These are phyloP conservation scores for Torulaspora franciscae DNA, from an alignment of 805 yeast genomes.

Conservation along the genomic window DNA sequence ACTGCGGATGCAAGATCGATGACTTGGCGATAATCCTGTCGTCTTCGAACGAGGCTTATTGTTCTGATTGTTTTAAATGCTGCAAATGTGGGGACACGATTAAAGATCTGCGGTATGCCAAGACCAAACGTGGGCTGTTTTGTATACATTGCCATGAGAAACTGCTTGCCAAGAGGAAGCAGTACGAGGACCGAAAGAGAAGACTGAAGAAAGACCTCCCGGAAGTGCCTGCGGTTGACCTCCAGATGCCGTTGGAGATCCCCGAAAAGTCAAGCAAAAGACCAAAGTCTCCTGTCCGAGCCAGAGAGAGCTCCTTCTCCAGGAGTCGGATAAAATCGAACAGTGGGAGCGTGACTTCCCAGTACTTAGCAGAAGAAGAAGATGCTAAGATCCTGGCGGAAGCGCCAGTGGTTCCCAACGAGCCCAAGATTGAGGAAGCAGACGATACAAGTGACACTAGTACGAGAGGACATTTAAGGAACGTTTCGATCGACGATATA, in stretches of 20 bases:
- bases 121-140: constrained; percentile 87
- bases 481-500: constrained; percentile 26
- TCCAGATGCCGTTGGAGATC: constrained; percentile 8
- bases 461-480: constrained; percentile 11
- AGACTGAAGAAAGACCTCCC: constrained; percentile 28
- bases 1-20: constrained; percentile 80
- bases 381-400: constrained; percentile 6
- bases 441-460: not conserved
- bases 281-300: constrained; percentile 20
- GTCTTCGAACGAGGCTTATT: constrained; percentile 93
- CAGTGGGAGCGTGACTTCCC: constrained; percentile 26
- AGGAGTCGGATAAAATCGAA: constrained; percentile 11
- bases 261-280: constrained; percentile 25
- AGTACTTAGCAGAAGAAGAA: constrained; percentile 22
- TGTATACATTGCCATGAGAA: constrained; percentile 91
- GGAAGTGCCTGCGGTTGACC: constrained; percentile 12
- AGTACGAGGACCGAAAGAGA: constrained; percentile 35
- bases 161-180: constrained; percentile 67
- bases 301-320: not conserved
- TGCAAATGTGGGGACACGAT: constrained; percentile 80
- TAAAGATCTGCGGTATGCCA: constrained; percentile 84
- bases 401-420: not conserved
- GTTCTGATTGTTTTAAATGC: constrained; percentile 85
- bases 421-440: not conserved
- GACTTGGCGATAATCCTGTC: constrained; percentile 80